Percentiles rank a stretch among this genome's conserved stretches.
Evolutionary conservation across 1,284 basidiomycete genomes (phyloP).

Genomic region (Mycena sp.): DNA sequence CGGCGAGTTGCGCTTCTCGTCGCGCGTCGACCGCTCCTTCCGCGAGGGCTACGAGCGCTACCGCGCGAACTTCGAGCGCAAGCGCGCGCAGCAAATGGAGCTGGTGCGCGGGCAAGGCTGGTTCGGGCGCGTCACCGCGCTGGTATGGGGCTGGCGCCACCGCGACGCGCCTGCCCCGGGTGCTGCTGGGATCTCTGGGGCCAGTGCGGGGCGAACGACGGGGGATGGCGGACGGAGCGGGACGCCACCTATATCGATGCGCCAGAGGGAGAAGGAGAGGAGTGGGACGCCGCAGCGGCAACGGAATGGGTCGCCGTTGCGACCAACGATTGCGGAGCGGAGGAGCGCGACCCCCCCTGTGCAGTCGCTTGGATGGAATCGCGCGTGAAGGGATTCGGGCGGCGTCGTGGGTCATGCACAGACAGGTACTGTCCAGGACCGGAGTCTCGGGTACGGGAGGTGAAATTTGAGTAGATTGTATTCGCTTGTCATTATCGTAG

Average conservation of each 20-base stretch:
- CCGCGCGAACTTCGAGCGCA: conserved; percentile 88
- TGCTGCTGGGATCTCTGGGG: background rate
- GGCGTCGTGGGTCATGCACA: too few relatives aligned
- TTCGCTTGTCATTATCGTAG: too few relatives aligned
- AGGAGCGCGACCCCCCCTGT: background rate
- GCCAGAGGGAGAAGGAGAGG: conserved; percentile 5
- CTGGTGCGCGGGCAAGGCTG: conserved; percentile 42
- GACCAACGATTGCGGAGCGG: background rate
- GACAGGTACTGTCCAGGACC: too few relatives aligned
- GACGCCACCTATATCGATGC: conserved; percentile 9
- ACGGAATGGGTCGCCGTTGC: conserved; percentile 15
- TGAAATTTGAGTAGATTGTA: too few relatives aligned
- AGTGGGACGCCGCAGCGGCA: conserved; percentile 6
- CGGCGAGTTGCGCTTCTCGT: conserved; percentile 96
- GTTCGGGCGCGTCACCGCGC: background rate
- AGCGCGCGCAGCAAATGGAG: conserved; percentile 72
- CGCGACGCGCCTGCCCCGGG: background rate
- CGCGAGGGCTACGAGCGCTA: conserved; percentile 95
- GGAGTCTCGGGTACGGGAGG: too few relatives aligned
- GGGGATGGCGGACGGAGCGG: conserved; percentile 2
- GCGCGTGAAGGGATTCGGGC: too few relatives aligned
- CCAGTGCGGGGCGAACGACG: background rate
- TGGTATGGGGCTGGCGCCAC: background rate
- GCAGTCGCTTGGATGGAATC: too few relatives aligned
- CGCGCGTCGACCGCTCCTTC: conserved; percentile 84